Percentiles rank a stretch among this genome's conserved stretches.
phyloP scores from a whole-genome alignment of 2,329 filamentous ascomycete species.

The Penicillium paneum region DNA sequence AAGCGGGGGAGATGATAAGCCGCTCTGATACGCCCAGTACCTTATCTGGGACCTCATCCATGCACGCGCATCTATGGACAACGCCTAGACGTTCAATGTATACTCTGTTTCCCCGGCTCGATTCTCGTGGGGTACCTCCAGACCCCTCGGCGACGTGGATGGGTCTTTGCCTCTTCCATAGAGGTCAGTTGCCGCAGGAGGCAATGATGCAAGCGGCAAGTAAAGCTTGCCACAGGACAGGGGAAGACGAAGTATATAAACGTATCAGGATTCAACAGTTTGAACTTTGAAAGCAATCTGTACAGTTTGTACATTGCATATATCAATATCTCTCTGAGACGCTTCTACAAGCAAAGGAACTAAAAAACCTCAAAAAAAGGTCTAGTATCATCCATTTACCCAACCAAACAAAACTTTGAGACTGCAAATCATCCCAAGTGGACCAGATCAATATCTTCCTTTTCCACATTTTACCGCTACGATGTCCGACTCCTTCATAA shows the following conservation, averaged over 20 bases:
- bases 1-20: constrained; percentile 25
- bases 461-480: constrained; percentile 7
- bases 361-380: not conserved
- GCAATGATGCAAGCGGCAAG: constrained; percentile 9
- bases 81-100: not conserved
- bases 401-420: not conserved
- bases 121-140: not conserved
- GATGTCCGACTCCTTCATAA: constrained; percentile 31
- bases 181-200: constrained; percentile 2
- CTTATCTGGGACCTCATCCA: constrained; percentile 8
- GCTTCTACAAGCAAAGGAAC: not conserved
- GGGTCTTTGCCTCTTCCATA: constrained; percentile 4
- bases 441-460: constrained; percentile 6
- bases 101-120: not conserved
- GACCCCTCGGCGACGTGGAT: not conserved
- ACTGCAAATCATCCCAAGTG: constrained; percentile 1
- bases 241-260: constrained; percentile 2
- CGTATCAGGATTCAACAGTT: not conserved
- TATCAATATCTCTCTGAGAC: not conserved
- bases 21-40: constrained; percentile 8
- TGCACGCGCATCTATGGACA: not conserved
- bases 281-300: not conserved
- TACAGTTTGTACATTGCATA: not conserved
- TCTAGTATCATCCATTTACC: not conserved
- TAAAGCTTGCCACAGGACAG: constrained; percentile 5